Evolutionary conservation across 306 rosid species (phyloP).

Genomic region (Ormosia emarginata): DNA sequence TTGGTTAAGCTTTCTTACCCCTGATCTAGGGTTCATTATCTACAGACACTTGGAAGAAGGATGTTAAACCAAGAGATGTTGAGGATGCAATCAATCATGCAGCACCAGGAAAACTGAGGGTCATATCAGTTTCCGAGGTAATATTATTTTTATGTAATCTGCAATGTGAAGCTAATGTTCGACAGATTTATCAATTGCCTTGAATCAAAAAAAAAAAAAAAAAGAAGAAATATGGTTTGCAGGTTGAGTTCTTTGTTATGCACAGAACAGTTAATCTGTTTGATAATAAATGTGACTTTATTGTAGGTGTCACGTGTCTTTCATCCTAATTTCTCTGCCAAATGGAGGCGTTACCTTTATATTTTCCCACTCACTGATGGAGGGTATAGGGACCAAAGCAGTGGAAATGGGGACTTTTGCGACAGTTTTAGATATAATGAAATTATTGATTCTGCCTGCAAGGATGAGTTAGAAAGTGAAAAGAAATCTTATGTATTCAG

Average conservation of each 20-base stretch:
- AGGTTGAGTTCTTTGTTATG: slow-evolving; percentile 16
- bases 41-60: slow-evolving; percentile 88
- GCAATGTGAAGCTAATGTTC: slow-evolving; percentile 8
- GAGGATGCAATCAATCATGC: slow-evolving; percentile 70
- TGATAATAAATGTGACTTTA: slow-evolving; percentile 14
- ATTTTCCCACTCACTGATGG: slow-evolving; percentile 67
- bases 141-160: slow-evolving; percentile 21
- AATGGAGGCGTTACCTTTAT: slow-evolving; percentile 90
- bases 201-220: background rate
- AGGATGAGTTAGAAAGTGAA: slow-evolving; percentile 35
- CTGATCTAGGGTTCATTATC: slow-evolving; percentile 15
- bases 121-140: slow-evolving; percentile 73
- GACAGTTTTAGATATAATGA: slow-evolving; percentile 26
- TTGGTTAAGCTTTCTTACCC: slow-evolving; percentile 4
- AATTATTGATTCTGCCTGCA: slow-evolving; percentile 13
- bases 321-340: slow-evolving; percentile 95
- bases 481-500: slow-evolving; percentile 55
- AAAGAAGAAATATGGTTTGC: slow-evolving; percentile 8
- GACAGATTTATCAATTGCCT: slow-evolving; percentile 8
- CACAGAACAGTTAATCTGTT: background rate
- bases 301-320: slow-evolving; percentile 81
- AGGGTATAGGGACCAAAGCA: slow-evolving; percentile 37
- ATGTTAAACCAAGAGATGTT: slow-evolving; percentile 60
- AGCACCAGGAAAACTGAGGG: slow-evolving; percentile 72
- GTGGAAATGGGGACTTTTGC: slow-evolving; percentile 30